These are phyloP conservation scores for Zancudomyces culisetae DNA, from an alignment of 371 early-diverging fungal species.

Conservation along the genomic window DNA sequence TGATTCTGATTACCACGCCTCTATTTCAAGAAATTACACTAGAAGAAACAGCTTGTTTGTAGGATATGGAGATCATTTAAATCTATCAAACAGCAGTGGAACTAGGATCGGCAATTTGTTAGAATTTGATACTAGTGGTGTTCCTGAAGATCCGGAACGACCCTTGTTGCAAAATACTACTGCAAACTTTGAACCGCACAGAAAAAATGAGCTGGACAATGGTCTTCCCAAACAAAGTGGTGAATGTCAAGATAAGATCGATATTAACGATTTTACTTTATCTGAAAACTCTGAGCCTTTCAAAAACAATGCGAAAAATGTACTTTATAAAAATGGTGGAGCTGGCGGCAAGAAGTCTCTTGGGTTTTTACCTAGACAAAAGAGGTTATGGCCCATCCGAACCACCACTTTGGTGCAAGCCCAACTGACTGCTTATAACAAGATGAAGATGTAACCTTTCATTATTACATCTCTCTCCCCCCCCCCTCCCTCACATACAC, in stretches of 20 bases:
- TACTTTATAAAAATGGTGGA: background rate
- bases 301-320: background rate
- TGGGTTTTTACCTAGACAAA: background rate
- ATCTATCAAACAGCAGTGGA: no score
- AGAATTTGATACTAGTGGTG: no score
- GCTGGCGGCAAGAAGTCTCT: background rate
- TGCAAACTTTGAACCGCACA: background rate
- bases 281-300: background rate
- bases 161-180: no score
- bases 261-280: background rate
- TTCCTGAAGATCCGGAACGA: no score
- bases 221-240: background rate
- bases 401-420: background rate
- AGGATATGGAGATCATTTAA: no score
- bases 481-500: no score
- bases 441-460: no score
- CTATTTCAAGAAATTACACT: no score
- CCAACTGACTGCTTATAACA: background rate
- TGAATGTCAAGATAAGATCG: background rate
- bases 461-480: no score
- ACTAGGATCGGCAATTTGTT: no score
- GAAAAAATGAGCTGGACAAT: background rate
- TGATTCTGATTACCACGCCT: no score
- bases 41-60: no score
- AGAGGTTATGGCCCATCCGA: background rate